Evolutionary conservation across 352 stramenopile species (phyloP).

Genomic region (Phytophthora ohioensis): DNA sequence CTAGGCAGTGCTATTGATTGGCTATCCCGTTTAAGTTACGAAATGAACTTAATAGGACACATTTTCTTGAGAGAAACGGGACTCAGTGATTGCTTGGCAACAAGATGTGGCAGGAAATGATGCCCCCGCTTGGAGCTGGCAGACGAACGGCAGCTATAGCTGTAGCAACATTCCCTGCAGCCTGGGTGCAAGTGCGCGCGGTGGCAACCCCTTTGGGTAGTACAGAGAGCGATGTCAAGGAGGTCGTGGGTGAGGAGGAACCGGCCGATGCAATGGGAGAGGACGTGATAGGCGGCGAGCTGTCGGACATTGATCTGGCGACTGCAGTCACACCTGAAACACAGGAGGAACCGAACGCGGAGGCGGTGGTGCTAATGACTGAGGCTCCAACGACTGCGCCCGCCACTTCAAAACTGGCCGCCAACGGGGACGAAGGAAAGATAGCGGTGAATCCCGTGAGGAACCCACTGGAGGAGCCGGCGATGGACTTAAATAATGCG

Average conservation of each 20-base stretch:
- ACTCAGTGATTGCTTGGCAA: slow-evolving; percentile 10
- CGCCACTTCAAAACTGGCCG: not conserved
- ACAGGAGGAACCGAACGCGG: slow-evolving; percentile 2
- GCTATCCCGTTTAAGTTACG: no score
- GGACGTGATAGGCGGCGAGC: slow-evolving; percentile 18
- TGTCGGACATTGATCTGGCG: not conserved
- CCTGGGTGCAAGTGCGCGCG: slow-evolving; percentile 15
- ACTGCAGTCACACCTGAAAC: not conserved
- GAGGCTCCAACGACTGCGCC: not conserved
- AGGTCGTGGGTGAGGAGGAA: slow-evolving; percentile 15
- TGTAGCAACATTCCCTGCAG: slow-evolving; percentile 1
- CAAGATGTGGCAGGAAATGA: slow-evolving; percentile 20
- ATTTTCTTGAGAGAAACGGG: slow-evolving; percentile 1
- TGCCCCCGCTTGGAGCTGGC: not conserved
- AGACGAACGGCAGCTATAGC: slow-evolving; percentile 11
- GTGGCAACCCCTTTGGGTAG: not conserved
- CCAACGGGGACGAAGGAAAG: not conserved
- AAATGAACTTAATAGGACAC: no score
- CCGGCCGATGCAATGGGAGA: slow-evolving; percentile 13
- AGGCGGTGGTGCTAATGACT: slow-evolving; percentile 21
- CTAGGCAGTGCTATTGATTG: no score
- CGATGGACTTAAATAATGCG: slow-evolving; percentile 10
- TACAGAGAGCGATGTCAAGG: slow-evolving; percentile 3
- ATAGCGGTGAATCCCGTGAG: not conserved
- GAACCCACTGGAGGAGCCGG: slow-evolving; percentile 11